Percentiles rank a stretch among this genome's conserved stretches.
Evolutionary conservation across 192 early-diverging fungal species (phyloP).

Genomic region (Cetraspora pellucida): DNA sequence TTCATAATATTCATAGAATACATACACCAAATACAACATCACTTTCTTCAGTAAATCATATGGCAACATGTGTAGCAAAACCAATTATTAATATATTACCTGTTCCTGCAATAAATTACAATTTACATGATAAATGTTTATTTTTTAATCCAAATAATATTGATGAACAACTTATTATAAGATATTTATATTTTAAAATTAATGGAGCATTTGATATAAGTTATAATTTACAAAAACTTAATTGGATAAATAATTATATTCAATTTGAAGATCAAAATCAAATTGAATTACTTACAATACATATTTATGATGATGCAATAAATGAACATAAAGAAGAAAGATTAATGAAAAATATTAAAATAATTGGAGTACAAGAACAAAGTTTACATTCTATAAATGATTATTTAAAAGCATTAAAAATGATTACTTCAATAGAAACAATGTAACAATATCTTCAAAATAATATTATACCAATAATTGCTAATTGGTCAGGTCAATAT

Average conservation of each 20-base stretch:
- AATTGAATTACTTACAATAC: not conserved
- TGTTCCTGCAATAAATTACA: too few species aligned
- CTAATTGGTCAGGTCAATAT: slow-evolving; percentile 7
- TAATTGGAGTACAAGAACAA: not conserved
- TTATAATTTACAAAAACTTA: not conserved
- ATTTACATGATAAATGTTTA: too few species aligned
- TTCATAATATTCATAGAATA: too few species aligned
- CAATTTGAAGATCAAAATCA: not conserved
- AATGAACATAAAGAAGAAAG: not conserved
- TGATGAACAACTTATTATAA: too few species aligned
- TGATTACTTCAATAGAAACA: not conserved
- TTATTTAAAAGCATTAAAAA: not conserved
- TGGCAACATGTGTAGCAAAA: too few species aligned
- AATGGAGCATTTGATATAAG: too few species aligned
- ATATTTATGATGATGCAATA: not conserved
- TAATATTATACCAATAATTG: slow-evolving; percentile 3
- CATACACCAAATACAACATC: too few species aligned
- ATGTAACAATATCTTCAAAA: not conserved
- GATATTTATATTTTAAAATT: too few species aligned
- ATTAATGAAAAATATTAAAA: not conserved
- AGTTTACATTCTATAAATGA: not conserved
- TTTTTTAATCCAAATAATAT: too few species aligned
- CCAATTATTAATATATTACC: too few species aligned
- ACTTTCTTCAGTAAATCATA: too few species aligned
- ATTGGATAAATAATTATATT: not conserved